These are phyloP conservation scores for Solanum dulcamara DNA, from an alignment of 257 asterid genomes.

Conservation along the genomic window DNA sequence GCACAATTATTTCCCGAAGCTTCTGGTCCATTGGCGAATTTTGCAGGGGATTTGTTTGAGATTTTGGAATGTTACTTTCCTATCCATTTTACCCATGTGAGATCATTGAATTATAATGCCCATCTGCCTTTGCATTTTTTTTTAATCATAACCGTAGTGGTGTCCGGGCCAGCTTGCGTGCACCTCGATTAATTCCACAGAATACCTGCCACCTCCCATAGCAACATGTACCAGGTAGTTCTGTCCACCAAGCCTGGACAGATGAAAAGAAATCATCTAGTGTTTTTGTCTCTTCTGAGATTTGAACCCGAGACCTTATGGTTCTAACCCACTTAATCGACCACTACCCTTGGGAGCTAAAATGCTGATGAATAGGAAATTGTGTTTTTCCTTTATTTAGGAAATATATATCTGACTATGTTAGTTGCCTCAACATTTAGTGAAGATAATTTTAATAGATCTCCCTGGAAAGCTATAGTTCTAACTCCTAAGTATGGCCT, in stretches of 20 bases:
- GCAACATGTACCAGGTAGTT: too few species aligned
- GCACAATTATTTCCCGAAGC: constrained; percentile 49
- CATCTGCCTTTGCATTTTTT: not conserved
- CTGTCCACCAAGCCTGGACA: too few species aligned
- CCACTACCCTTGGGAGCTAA: too few species aligned
- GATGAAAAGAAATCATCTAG: too few species aligned
- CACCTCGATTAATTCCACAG: too few species aligned
- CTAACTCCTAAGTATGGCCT: not conserved
- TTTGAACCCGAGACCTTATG: too few species aligned
- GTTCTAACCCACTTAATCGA: too few species aligned
- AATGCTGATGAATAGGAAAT: too few species aligned
- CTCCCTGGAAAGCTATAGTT: not conserved
- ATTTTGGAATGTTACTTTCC: constrained; percentile 82
- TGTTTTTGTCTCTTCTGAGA: too few species aligned
- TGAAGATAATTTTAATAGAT: not conserved
- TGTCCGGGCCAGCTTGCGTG: too few species aligned
- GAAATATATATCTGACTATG: not conserved
- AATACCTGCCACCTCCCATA: too few species aligned
- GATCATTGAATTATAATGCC: constrained; percentile 15
- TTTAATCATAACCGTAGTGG: not conserved
- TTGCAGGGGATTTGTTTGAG: constrained; percentile 62
- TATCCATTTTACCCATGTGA: constrained; percentile 86
- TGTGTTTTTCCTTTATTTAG: not conserved
- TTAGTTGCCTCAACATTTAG: not conserved
- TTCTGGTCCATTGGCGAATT: constrained; percentile 51